Evolutionary conservation across 1,139 yeast genomes (phyloP).

Genomic region (Arxiozyma slooffiae): DNA sequence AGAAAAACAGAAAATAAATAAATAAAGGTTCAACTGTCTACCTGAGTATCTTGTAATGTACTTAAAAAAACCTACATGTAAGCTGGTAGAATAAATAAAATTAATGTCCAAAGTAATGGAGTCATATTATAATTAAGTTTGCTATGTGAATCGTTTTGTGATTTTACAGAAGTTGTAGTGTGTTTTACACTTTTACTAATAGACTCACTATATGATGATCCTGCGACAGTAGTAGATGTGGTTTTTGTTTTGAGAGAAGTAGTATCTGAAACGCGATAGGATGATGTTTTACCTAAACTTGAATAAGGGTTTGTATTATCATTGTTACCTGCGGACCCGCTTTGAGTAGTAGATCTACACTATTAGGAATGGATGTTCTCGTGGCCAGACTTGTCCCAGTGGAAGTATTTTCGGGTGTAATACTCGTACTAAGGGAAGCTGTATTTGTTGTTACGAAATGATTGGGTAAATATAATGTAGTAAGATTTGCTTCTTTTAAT

Average conservation of each 20-base stretch:
- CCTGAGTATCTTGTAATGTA: too few species aligned
- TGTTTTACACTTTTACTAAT: not conserved
- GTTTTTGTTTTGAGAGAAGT: not conserved
- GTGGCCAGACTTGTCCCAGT: not conserved
- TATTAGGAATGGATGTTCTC: not conserved
- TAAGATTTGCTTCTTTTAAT: constrained; percentile 27
- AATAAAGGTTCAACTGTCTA: too few species aligned
- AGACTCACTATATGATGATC: not conserved
- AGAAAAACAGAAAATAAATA: too few species aligned
- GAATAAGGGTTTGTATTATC: too few species aligned
- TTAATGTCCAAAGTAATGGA: not conserved
- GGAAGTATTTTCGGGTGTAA: not conserved
- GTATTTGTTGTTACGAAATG: constrained; percentile 25
- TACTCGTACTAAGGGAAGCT: not conserved
- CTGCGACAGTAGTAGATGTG: not conserved
- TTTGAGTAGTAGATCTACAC: not conserved
- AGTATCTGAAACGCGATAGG: not conserved
- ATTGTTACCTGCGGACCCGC: too few species aligned
- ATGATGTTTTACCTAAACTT: not conserved
- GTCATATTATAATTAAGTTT: too few species aligned
- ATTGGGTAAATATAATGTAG: constrained; percentile 34
- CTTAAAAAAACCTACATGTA: not conserved
- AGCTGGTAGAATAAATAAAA: too few species aligned
- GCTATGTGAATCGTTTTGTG: not conserved
- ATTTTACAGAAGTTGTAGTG: not conserved